Percentiles rank a stretch among this genome's conserved stretches.
Conservation (phyloP, 441 rosid genomes). For the Melastoma candidum region DNA sequence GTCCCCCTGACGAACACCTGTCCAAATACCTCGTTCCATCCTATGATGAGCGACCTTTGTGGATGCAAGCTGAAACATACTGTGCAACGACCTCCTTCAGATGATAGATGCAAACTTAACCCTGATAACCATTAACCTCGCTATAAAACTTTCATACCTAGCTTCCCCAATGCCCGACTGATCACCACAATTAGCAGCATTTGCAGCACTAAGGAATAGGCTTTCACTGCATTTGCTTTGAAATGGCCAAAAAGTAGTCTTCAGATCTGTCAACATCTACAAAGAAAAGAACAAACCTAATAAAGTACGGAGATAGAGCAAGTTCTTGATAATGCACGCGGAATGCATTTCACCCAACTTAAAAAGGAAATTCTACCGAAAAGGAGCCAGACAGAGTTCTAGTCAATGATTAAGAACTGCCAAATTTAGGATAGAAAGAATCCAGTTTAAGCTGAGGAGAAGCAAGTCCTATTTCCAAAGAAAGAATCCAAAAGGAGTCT, state of each 20-base stretch:
- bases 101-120: not conserved
- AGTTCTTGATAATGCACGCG: too few species aligned
- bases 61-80: slow-evolving; percentile 53
- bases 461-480: too few species aligned
- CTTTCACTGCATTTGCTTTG: slow-evolving; percentile 34
- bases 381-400: too few species aligned
- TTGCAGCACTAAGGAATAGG: slow-evolving; percentile 47
- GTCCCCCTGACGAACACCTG: slow-evolving; percentile 45
- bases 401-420: not conserved
- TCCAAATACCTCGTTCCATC: slow-evolving; percentile 57
- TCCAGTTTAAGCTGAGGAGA: too few species aligned
- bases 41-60: slow-evolving; percentile 58
- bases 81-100: slow-evolving; percentile 12
- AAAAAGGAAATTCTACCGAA: too few species aligned
- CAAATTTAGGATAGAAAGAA: not conserved
- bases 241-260: slow-evolving; percentile 67
- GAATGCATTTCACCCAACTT: too few species aligned
- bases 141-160: slow-evolving; percentile 23
- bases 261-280: slow-evolving; percentile 48
- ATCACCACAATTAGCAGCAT: slow-evolving; percentile 41
- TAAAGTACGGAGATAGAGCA: not conserved
- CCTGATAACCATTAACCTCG: not conserved
- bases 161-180: slow-evolving; percentile 26
- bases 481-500: too few species aligned
- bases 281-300: not conserved